Base-by-base conservation (phyloP, 2,329 filamentous ascomycete genomes). In the Fusarium musae region DNA sequence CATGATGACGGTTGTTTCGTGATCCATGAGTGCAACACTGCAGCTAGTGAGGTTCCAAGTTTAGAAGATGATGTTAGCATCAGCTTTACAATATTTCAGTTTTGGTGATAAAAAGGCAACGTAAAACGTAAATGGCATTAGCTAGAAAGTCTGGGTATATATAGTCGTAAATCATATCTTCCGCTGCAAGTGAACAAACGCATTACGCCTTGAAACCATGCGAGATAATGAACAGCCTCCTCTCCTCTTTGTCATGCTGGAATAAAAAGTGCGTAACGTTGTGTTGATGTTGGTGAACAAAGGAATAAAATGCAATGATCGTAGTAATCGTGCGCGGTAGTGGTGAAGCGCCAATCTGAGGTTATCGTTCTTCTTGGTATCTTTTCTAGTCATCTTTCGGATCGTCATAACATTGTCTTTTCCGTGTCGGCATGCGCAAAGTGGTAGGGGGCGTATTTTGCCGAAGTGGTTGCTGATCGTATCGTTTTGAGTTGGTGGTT, bases 101-200 rank as follows among this genome's bases (percentile, higher is more conserved):
- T 36, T n/a, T n/a, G 23, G 49, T 12, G 17, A 52, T 36, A 6
- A 23, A 23, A 23, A 28, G n/a, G 19, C 37, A 43, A 46, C 12
- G 30, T 44, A 21, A 36, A 64, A 26, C 42, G 46, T 40, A 59
- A 58, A 50, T 72, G 44, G 56, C 50, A 73, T 74, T 74, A 74
- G 52, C 53, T 72, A 72, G 53, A 54, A 65, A 54, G 47, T 40
- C 40, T 49, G 71, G 71, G 71, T 73, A 73, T 73, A 73, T 74
- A 72, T 74, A 63, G 59, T 73, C 71, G 52, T 73, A 64, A 73
- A 42, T 73, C 71, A 74, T 73, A 63, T 68, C 54, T 69, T 58
- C 44, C 69, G 37, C 53, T 60, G 37, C 32, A 59, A 61, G 56
- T 74, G 71, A 74, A 74, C 59, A 69, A 72, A 63, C 50, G 44